Conservation (phyloP, 345 rosid genomes). For the Boechera retrofracta region DNA sequence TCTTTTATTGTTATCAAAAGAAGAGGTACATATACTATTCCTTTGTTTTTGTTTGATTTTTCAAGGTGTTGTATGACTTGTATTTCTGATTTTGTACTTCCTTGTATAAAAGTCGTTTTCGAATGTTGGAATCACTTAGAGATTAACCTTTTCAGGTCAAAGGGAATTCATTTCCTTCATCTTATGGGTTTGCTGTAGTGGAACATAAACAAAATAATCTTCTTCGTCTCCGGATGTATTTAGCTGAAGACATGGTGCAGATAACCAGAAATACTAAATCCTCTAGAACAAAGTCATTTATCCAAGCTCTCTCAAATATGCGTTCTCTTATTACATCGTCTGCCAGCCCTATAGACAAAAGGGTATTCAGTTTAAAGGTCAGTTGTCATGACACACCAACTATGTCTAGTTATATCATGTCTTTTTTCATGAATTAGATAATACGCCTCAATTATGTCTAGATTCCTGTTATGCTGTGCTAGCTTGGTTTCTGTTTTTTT, state of each 20-base stretch:
- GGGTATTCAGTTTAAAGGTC: slow-evolving; percentile 77
- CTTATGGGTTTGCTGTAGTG: slow-evolving; percentile 90
- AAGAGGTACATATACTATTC: slow-evolving; percentile 56
- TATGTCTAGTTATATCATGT: neutral
- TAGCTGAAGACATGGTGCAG: slow-evolving; percentile 66
- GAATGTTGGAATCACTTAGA: slow-evolving; percentile 14
- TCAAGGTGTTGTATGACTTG: neutral
- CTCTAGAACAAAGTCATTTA: slow-evolving; percentile 49
- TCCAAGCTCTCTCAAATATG: slow-evolving; percentile 64
- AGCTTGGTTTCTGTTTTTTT: neutral
- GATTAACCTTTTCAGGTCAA: slow-evolving; percentile 57
- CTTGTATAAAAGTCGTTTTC: neutral
- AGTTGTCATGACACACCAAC: slow-evolving; percentile 23
- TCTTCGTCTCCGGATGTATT: slow-evolving; percentile 87
- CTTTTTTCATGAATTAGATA: neutral
- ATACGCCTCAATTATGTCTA: neutral
- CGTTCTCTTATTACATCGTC: slow-evolving; percentile 62
- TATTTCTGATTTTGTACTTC: slow-evolving; percentile 3
- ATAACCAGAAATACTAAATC: slow-evolving; percentile 49
- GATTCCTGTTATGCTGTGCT: neutral
- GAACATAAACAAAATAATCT: slow-evolving; percentile 63
- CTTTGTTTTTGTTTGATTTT: neutral
- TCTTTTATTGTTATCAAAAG: slow-evolving; percentile 77
- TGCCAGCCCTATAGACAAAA: slow-evolving; percentile 53
- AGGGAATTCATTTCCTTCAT: slow-evolving; percentile 57